phyloP scores from a whole-genome alignment of 2,329 filamentous ascomycete genomes.

The Penicillium hesseltinei region DNA sequence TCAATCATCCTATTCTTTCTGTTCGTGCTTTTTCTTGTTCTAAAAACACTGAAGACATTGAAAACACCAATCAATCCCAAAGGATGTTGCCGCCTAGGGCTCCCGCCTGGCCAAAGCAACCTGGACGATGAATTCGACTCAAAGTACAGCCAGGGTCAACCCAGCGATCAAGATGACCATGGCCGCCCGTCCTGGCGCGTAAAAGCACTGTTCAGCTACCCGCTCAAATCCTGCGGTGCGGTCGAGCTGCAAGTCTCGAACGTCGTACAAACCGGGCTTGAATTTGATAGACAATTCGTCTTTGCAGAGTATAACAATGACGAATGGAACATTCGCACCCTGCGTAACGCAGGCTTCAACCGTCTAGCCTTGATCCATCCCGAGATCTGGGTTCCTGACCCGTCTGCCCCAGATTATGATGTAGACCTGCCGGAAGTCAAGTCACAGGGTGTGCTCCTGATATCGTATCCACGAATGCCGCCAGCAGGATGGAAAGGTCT shows the following conservation, averaged over 20 bases:
- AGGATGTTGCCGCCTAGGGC: constrained; percentile 55
- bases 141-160: constrained; percentile 45
- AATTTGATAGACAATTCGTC: constrained; percentile 78
- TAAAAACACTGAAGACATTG: constrained; percentile 3
- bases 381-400: constrained; percentile 60
- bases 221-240: constrained; percentile 76
- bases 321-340: constrained; percentile 41
- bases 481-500: constrained; percentile 13
- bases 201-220: constrained; percentile 75
- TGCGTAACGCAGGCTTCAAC: constrained; percentile 50
- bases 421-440: constrained; percentile 47
- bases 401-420: constrained; percentile 43
- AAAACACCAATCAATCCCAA: constrained; percentile 27
- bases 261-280: constrained; percentile 67
- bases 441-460: constrained; percentile 53
- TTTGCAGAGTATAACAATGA: constrained; percentile 64
- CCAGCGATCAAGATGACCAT: constrained; percentile 31
- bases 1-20: constrained; percentile 9
- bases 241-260: constrained; percentile 68
- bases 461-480: constrained; percentile 45
- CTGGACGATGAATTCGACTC: constrained; percentile 56
- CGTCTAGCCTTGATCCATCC: constrained; percentile 67
- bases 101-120: constrained; percentile 49
- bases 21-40: constrained; percentile 1
- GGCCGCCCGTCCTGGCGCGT: constrained; percentile 47